phyloP scores from a whole-genome alignment of 2,329 filamentous ascomycete species.

The Xylaria sp. region DNA sequence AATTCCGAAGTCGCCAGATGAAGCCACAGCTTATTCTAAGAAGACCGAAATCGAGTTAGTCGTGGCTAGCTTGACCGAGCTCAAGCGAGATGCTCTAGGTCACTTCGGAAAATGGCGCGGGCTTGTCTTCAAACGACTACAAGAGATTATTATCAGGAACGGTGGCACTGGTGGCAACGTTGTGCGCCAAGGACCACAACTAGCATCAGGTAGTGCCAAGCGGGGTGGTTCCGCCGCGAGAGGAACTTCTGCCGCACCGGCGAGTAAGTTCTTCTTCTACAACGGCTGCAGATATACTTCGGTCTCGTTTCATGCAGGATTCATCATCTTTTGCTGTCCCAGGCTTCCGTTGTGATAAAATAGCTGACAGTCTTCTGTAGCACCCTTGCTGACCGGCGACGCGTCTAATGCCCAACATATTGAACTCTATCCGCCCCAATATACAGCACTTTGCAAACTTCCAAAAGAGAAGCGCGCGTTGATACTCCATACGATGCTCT shows the following conservation, averaged over 20 bases:
- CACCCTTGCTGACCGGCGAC: constrained; percentile 51
- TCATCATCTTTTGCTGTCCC: constrained; percentile 1
- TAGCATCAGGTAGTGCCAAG: constrained; percentile 50
- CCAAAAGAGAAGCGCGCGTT: constrained; percentile 71
- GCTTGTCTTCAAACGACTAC: constrained; percentile 74
- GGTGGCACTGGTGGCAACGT: constrained; percentile 45
- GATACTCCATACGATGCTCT: constrained; percentile 76
- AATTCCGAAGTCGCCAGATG: constrained; percentile 49
- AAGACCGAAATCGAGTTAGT: constrained; percentile 52
- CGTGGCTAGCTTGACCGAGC: constrained; percentile 61
- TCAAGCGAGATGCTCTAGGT: constrained; percentile 75
- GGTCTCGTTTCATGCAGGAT: constrained; percentile 16
- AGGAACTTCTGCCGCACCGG: constrained; percentile 48
- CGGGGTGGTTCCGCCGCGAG: constrained; percentile 51
- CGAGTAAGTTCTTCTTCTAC: constrained; percentile 52
- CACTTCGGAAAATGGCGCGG: constrained; percentile 86
- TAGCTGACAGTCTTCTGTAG: constrained; percentile 46
- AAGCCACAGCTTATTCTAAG: constrained; percentile 50
- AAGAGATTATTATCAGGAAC: constrained; percentile 71
- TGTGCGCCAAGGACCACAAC: constrained; percentile 40
- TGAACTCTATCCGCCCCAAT: constrained; percentile 67
- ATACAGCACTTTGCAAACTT: constrained; percentile 70
- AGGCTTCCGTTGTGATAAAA: not conserved
- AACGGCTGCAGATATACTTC: constrained; percentile 34
- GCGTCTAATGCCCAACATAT: constrained; percentile 61